phyloP scores from a whole-genome alignment of 2,329 filamentous ascomycete species.

The Lecanoromycetidae sp. region DNA sequence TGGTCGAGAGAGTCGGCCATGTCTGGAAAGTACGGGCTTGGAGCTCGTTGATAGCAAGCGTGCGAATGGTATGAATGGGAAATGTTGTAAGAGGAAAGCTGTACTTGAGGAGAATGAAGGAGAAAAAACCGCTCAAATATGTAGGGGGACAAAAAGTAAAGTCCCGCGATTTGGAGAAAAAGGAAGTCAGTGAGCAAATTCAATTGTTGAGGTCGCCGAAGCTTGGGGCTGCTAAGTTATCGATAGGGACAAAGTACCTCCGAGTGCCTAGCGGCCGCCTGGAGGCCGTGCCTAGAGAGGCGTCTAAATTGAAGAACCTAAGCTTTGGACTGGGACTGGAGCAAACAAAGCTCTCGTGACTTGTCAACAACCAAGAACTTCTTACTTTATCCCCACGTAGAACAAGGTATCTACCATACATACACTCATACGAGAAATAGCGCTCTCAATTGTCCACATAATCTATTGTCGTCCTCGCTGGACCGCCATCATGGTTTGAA shows the following conservation, averaged over 20 bases:
- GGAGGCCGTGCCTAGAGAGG: neutral
- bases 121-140: neutral
- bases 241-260: neutral
- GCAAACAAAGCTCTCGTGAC: neutral
- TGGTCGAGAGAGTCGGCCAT: constrained; percentile 18
- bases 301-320: neutral
- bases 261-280: too few species aligned
- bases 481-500: too few species aligned
- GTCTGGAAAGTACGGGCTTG: neutral
- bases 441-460: too few species aligned
- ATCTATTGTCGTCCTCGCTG: too few species aligned
- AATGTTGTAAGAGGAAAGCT: too few species aligned
- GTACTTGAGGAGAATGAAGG: too few species aligned
- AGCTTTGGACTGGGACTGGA: neutral
- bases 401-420: too few species aligned
- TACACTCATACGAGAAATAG: too few species aligned
- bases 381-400: too few species aligned
- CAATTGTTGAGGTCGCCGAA: neutral
- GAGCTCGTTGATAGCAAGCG: neutral
- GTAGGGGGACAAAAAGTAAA: neutral
- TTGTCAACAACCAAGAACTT: neutral
- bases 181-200: constrained; percentile 6
- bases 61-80: neutral
- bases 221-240: neutral
- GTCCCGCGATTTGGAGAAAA: neutral